Evolutionary conservation across 305 asterid species (phyloP).

Genomic region (Rubia tinctorum): DNA sequence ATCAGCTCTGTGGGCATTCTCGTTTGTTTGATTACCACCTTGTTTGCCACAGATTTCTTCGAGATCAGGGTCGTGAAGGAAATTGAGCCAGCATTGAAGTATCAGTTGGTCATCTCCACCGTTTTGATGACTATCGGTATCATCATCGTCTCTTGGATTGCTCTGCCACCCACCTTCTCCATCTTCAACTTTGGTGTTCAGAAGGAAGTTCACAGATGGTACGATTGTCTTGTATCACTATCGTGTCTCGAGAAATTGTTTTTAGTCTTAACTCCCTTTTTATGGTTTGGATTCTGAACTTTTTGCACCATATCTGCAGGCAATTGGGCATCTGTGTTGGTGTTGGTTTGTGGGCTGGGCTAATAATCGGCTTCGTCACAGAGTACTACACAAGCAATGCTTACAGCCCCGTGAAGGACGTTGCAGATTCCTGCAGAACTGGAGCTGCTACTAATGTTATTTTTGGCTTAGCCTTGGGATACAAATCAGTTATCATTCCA

Average conservation of each 20-base stretch:
- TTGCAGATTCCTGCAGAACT: slow-evolving; percentile 89
- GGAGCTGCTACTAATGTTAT: slow-evolving; percentile 88
- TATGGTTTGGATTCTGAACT: too few species aligned
- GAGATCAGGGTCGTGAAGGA: slow-evolving; percentile 70
- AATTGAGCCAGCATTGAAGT: slow-evolving; percentile 71
- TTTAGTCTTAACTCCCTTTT: slow-evolving; percentile 23
- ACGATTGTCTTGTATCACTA: too few species aligned
- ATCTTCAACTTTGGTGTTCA: slow-evolving; percentile 70
- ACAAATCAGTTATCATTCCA: slow-evolving; percentile 85
- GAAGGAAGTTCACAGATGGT: slow-evolving; percentile 62
- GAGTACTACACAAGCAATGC: slow-evolving; percentile 87
- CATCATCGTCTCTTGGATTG: slow-evolving; percentile 60
- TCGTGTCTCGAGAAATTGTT: slow-evolving; percentile 69
- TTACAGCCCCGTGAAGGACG: slow-evolving; percentile 88
- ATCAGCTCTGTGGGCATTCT: slow-evolving; percentile 89
- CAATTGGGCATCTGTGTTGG: slow-evolving; percentile 68
- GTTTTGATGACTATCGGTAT: slow-evolving; percentile 64
- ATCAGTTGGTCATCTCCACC: slow-evolving; percentile 73
- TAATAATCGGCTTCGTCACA: slow-evolving; percentile 71
- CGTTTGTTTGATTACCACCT: slow-evolving; percentile 77
- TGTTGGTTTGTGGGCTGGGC: slow-evolving; percentile 92
- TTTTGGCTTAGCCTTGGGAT: slow-evolving; percentile 83
- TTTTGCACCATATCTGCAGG: too few species aligned
- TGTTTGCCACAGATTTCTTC: slow-evolving; percentile 70
- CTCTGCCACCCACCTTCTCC: slow-evolving; percentile 67